phyloP scores from a whole-genome alignment of 352 stramenopile genomes.

The Phytophthora quininea region DNA sequence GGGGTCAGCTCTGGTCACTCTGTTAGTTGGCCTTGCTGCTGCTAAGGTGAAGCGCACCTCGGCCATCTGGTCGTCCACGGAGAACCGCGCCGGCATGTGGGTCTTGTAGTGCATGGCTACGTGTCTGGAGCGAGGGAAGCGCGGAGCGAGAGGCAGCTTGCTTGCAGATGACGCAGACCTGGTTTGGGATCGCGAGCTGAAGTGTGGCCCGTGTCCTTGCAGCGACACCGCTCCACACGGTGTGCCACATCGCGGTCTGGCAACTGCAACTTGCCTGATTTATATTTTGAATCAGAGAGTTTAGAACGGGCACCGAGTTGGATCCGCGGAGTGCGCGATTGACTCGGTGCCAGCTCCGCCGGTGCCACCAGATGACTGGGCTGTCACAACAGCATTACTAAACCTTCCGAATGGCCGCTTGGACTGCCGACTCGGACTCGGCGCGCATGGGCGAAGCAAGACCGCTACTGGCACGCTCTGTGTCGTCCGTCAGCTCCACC shows the following conservation, averaged over 20 bases:
- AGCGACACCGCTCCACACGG: not conserved
- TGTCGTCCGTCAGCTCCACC: conserved; percentile 30
- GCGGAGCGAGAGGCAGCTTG: conserved; percentile 5
- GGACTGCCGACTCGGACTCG: conserved; percentile 2
- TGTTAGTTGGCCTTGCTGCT: not conserved
- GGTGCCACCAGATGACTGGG: not conserved
- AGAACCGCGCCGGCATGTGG: conserved; percentile 84
- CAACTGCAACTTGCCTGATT: not conserved
- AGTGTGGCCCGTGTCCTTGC: conserved; percentile 21
- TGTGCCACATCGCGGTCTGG: conserved; percentile 4
- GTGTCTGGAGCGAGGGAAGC: conserved; percentile 1
- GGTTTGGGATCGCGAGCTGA: conserved; percentile 19
- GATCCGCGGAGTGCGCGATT: not conserved
- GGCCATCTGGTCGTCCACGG: conserved; percentile 88
- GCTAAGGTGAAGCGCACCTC: conserved; percentile 42
- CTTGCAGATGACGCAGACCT: conserved; percentile 16
- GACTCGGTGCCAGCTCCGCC: not conserved
- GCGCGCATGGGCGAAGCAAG: conserved; percentile 19
- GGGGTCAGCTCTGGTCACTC: conserved; percentile 1
- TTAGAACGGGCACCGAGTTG: not conserved
- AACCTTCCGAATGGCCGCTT: not conserved
- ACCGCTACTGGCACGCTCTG: conserved; percentile 33
- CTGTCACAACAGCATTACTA: not conserved
- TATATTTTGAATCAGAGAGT: not conserved
- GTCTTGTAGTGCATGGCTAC: conserved; percentile 86